Evolutionary conservation across 305 asterid species (phyloP).

Genomic region (Solanum hybrid): DNA sequence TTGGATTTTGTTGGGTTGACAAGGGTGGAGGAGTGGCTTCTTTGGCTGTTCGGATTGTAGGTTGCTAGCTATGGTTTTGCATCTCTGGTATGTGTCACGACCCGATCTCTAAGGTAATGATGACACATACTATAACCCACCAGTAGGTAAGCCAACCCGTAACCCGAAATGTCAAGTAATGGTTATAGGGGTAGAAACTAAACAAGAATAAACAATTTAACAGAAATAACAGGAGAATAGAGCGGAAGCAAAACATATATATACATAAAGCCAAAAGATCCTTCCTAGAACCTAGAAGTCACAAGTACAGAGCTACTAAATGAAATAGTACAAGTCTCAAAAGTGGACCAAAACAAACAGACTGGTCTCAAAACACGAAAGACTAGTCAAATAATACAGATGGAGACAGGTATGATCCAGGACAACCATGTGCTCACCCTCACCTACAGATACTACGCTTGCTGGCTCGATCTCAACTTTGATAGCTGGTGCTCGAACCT

Average conservation of each 20-base stretch:
- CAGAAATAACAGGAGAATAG: not conserved
- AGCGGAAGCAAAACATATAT: not conserved
- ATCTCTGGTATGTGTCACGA: not conserved
- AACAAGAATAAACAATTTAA: not conserved
- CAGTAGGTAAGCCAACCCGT: not conserved
- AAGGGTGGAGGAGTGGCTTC: not conserved
- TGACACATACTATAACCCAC: not conserved
- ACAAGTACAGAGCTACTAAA: not conserved
- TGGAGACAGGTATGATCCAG: not conserved
- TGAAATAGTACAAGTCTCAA: not conserved
- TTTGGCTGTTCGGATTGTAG: not conserved
- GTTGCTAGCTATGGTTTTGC: not conserved
- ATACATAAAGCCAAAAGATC: not conserved
- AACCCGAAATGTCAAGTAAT: not conserved
- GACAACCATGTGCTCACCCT: not conserved
- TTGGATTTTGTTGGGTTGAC: not conserved
- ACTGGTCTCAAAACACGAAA: not conserved
- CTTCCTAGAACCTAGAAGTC: not conserved
- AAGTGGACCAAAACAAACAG: not conserved
- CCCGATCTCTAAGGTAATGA: not conserved
- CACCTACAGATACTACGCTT: not conserved
- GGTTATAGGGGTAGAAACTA: not conserved
- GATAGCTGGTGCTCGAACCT: not conserved
- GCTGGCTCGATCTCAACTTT: not conserved
- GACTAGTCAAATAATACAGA: not conserved